These are phyloP conservation scores for Raffaelea ambrosiae DNA, from an alignment of 2,329 filamentous ascomycete genomes.

Conservation along the genomic window DNA sequence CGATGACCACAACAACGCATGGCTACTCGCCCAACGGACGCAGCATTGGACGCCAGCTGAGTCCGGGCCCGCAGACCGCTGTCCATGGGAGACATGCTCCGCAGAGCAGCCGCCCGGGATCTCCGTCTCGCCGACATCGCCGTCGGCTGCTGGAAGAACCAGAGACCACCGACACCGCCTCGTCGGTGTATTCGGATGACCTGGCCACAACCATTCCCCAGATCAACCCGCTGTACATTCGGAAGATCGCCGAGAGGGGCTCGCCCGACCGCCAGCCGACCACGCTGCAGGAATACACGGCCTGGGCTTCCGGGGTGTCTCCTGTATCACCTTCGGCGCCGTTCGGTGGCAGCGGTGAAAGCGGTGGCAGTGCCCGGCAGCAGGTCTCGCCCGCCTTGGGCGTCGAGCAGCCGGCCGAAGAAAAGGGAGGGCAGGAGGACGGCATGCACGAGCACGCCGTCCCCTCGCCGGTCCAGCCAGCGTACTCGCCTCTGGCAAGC, in stretches of 20 bases:
- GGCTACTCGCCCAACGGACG: too few species aligned
- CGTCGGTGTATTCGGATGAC: conserved; percentile 24
- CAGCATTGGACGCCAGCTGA: too few species aligned
- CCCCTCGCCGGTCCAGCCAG: conserved; percentile 5
- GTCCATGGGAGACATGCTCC: too few species aligned
- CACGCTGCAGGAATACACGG: conserved; percentile 11
- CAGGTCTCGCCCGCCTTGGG: background rate
- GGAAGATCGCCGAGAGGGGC: conserved; percentile 7
- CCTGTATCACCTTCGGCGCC: conserved; percentile 4
- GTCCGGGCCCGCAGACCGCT: too few species aligned
- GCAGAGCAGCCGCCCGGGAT: too few species aligned
- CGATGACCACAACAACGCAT: too few species aligned
- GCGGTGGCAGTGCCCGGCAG: background rate
- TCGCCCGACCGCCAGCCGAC: conserved; percentile 2
- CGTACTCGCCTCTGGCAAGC: conserved; percentile 34
- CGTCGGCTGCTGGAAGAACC: conserved; percentile 1
- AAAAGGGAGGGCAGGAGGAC: background rate
- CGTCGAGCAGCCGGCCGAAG: too few species aligned
- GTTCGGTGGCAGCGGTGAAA: background rate
- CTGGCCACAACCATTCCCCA: conserved; percentile 8
- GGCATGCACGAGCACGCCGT: too few species aligned
- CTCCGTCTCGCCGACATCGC: too few species aligned
- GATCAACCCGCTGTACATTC: conserved; percentile 20
- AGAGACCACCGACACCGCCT: conserved; percentile 11
- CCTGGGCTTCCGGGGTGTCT: conserved; percentile 10